Base-by-base conservation (phyloP, 495 filamentous ascomycete genomes). In the Talaromyces proteolyticus region DNA sequence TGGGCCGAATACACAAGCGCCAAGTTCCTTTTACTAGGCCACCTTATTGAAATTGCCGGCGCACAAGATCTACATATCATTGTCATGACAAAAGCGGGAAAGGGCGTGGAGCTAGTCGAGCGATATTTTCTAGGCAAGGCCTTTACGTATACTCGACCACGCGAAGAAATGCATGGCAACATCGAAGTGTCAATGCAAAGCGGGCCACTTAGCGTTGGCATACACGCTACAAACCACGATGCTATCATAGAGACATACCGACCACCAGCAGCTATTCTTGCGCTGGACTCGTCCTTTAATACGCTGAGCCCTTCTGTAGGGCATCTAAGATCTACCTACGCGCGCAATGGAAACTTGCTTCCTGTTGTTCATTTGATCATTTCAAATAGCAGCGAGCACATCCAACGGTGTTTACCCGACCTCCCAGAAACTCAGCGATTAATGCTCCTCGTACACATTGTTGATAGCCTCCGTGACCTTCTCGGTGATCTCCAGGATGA, bases 1-100 rank as follows among this genome's bases (percentile, higher is more conserved):
- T 82, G 78, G 73, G 75, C 78, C 4, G 74, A 80, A 41, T 67
- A 72, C 12, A 77, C 72, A 12, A 82, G 80, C 54, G 59, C 77
- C 22, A 78, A 84, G 57, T 81, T 86, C 55, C 54, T 68, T 18
- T 74, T 87, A 52, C 60, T 85, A 4, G 61, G 72, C 25, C 64
- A 74, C 56, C 62, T 86, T 36, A 56, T 83, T 43, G 58, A 78
- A 45, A 51, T 68, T 39, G 60, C 69, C 6, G 63, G 65, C 8
- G 51, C 57, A 3, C 53, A 62, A 26, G 65, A 72, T 18, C 42
- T 73, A 12, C 78, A 82, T 53, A 50, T 84, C 36, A 65, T 70
- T 2, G 61, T 82, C 6, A 63, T 74, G 20, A 67, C 75, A 2
- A 54, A 65, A 50, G 58, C 62, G 20, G 73, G 72, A 7, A 64